Percentiles rank a stretch among this genome's conserved stretches.
phyloP scores from a whole-genome alignment of 495 filamentous ascomycete species.

The Podospora anserina region DNA sequence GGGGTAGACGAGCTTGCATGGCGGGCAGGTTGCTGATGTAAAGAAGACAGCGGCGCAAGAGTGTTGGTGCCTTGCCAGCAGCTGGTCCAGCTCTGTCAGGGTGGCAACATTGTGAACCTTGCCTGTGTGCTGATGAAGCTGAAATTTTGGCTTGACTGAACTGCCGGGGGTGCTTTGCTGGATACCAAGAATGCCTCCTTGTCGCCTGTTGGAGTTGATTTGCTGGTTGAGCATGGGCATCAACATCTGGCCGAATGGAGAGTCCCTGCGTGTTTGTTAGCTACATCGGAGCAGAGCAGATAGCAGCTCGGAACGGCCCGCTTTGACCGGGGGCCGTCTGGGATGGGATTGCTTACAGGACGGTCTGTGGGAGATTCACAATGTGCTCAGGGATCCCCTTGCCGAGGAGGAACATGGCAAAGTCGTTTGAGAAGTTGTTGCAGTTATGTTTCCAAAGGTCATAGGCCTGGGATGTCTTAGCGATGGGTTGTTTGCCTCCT shows the following conservation, averaged over 20 bases:
- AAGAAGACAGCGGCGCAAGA: constrained; percentile 88
- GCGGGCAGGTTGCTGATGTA: constrained; percentile 80
- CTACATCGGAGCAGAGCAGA: neutral
- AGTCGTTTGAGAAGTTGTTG: constrained; percentile 97
- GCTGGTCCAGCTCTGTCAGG: constrained; percentile 56
- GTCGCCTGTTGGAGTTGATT: constrained; percentile 62
- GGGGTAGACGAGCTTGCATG: constrained; percentile 82
- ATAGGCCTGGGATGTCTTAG: constrained; percentile 57
- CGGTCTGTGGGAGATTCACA: constrained; percentile 77
- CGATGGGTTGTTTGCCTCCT: constrained; percentile 1
- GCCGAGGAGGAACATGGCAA: constrained; percentile 87
- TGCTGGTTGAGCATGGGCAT: constrained; percentile 74
- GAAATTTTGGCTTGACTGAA: constrained; percentile 34
- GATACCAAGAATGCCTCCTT: constrained; percentile 52
- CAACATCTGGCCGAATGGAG: constrained; percentile 88
- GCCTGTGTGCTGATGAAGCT: constrained; percentile 29
- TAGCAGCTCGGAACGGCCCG: neutral
- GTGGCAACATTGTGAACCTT: constrained; percentile 38
- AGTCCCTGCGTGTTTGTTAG: constrained; percentile 45
- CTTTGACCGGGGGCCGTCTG: neutral
- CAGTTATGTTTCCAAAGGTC: constrained; percentile 86
- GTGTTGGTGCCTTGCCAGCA: constrained; percentile 56
- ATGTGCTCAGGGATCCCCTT: constrained; percentile 87
- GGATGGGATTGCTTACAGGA: constrained; percentile 48
- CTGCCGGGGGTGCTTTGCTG: constrained; percentile 34